Conservation (phyloP, 1,139 yeast genomes). For the Lodderomyces jiufengensis region DNA sequence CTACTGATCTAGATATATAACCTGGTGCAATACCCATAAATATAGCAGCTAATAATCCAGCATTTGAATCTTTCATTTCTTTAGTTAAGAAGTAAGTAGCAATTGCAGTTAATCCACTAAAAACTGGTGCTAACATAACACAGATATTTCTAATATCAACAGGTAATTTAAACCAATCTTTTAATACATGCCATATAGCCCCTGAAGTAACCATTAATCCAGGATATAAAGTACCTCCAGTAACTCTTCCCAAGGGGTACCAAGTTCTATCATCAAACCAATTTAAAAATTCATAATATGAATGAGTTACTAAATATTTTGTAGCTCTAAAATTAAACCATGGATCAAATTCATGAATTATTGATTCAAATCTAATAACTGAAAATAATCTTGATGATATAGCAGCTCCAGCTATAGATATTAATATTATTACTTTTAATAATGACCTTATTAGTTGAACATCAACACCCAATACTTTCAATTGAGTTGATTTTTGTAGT, state of each 20-base stretch:
- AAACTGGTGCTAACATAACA: constrained; percentile 95
- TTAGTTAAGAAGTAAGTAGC: constrained; percentile 86
- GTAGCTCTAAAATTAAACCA: constrained; percentile 99
- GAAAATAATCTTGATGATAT: constrained; percentile 80
- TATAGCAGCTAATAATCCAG: constrained; percentile 88
- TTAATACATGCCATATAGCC: constrained; percentile 72
- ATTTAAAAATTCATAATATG: constrained; percentile 86
- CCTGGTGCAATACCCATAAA: constrained; percentile 99
- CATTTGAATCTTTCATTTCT: constrained; percentile 87
- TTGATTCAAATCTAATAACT: constrained; percentile 85
- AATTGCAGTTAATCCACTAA: constrained; percentile 88
- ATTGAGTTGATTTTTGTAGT: constrained; percentile 15
- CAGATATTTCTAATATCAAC: constrained; percentile 93
- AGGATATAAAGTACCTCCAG: constrained; percentile 98
- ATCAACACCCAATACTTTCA: constrained; percentile 33
- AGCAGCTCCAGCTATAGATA: constrained; percentile 84
- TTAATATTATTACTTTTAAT: constrained; percentile 61
- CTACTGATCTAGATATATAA: constrained; percentile 95
- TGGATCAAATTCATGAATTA: constrained; percentile 98
- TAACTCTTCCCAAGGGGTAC: constrained; percentile 98
- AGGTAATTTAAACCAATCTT: constrained; percentile 67
- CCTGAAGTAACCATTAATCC: constrained; percentile 98
- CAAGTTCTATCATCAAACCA: constrained; percentile 99
- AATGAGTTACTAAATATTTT: constrained; percentile 76
- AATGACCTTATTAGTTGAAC: constrained; percentile 45